Base-by-base conservation (phyloP, 345 rosid genomes). In the Aquilaria sinensis region DNA sequence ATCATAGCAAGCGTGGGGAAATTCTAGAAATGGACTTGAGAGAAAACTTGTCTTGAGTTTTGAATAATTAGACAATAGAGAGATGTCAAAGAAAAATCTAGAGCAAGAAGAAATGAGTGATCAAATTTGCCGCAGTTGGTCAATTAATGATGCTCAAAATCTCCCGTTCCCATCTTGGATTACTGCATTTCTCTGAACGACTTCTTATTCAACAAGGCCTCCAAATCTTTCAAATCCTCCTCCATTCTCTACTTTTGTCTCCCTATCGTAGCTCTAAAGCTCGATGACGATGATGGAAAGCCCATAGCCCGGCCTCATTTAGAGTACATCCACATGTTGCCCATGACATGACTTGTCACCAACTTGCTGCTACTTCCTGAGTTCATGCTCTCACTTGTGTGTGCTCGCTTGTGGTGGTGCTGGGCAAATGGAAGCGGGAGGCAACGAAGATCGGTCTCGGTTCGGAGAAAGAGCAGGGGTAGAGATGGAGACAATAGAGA, bases 131-230 rank as follows among this genome's bases (percentile, higher is more conserved):
- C 23, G 96, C 96, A 14, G 99, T 94, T 3, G 99, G 97, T 60
- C 91, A 81, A 61, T 94, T 97, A 65, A 94, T 86, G 49, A 94
- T 83, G 57, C 91, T 86, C 78, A 88, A 78, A 57, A 94, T 83
- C 83, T 90, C 99, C 78, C 90, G 1, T 96, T 2, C 97, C 99
- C 0, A 96, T 86, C 74, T 83, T 88, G 0, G 96, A 88, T 57
- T 92, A 85, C 81, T 94, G 91, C 67, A 87, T 72, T 81, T 94
- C 97, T 83, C 74, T 83, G 67, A 78, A 86, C 14, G 96, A 86
- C 69, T 94, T 94, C 83, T 94, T 94, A 59, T 74, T 84, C 78
- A 94, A 61, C 81, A 94, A 75, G 61, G 89, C 97, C 65, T 90
- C 91, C 55, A 90, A 81, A 70, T 90, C 99, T 79, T 90, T 84